These are phyloP conservation scores for Cryptosporidium sp. DNA, from an alignment of 169 alveolate species.

Conservation along the genomic window DNA sequence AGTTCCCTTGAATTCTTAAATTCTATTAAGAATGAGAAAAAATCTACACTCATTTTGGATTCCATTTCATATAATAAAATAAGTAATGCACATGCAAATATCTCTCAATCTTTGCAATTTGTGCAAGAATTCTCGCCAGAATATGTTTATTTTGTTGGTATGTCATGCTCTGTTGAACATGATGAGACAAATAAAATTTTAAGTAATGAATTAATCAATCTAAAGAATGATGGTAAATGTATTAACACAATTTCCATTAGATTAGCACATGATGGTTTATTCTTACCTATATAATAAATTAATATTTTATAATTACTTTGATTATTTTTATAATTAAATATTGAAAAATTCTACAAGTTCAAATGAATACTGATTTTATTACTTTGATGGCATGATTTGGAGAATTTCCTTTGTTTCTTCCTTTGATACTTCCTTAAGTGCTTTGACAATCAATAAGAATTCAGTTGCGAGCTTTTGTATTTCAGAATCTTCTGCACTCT, in stretches of 20 bases:
- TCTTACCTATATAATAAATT: constrained; percentile 59
- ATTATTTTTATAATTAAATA: neutral
- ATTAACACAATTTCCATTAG: constrained; percentile 22
- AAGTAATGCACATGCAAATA: constrained; percentile 69
- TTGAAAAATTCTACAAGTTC: neutral
- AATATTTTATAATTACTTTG: neutral
- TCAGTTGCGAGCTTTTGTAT: constrained; percentile 71
- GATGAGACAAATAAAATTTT: constrained; percentile 22
- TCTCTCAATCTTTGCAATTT: constrained; percentile 29
- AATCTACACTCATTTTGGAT: constrained; percentile 48
- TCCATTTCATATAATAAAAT: constrained; percentile 38
- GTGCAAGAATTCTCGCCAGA: constrained; percentile 43
- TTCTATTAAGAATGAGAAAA: neutral
- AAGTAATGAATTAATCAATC: constrained; percentile 30
- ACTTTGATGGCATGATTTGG: constrained; percentile 58
- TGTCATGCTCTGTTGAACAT: constrained; percentile 62
- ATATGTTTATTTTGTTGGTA: constrained; percentile 60
- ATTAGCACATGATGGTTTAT: constrained; percentile 68
- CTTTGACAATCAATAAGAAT: constrained; percentile 50
- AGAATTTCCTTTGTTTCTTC: constrained; percentile 66
- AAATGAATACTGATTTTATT: neutral
- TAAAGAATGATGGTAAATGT: constrained; percentile 48
- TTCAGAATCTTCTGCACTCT: constrained; percentile 47
- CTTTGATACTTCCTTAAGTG: constrained; percentile 51
- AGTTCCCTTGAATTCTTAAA: constrained; percentile 38